Evolutionary conservation across 2,329 filamentous ascomycete species (phyloP).

Genomic region (Colletotrichum karsti): DNA sequence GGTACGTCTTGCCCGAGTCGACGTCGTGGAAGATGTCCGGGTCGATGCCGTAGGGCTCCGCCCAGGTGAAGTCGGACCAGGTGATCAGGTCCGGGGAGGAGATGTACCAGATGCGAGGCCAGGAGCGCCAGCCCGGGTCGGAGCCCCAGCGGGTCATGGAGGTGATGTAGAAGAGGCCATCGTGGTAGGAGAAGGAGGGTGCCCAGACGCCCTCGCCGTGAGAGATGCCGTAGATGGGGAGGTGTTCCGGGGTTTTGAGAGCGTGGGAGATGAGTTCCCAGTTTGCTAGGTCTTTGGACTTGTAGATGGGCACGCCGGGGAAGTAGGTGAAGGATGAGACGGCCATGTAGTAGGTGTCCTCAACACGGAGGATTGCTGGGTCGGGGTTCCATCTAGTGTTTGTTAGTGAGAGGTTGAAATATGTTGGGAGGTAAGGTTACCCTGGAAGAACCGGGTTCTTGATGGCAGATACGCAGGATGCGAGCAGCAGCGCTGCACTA

Average conservation of each 20-base stretch:
- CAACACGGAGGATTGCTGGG: constrained; percentile 15
- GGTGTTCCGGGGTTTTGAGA: constrained; percentile 2
- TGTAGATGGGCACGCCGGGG: constrained; percentile 55
- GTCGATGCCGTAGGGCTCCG: constrained; percentile 23
- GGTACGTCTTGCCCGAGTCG: constrained; percentile 26
- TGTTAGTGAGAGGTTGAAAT: neutral
- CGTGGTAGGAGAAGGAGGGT: constrained; percentile 34
- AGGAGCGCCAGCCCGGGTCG: constrained; percentile 46
- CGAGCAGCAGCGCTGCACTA: constrained; percentile 2
- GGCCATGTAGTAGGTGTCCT: constrained; percentile 15
- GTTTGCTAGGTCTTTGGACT: constrained; percentile 37
- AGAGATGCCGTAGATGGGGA: constrained; percentile 14
- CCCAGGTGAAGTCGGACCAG: constrained; percentile 24
- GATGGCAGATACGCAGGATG: constrained; percentile 11
- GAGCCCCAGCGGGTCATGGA: constrained; percentile 43
- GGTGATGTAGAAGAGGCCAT: constrained; percentile 36
- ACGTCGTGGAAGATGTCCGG: constrained; percentile 29
- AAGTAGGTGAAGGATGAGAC: constrained; percentile 55
- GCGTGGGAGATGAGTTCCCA: constrained; percentile 16
- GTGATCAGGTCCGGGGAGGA: constrained; percentile 34
- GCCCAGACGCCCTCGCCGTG: constrained; percentile 20
- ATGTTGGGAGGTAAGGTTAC: neutral
- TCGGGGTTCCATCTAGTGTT: constrained; percentile 21
- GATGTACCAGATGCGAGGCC: constrained; percentile 38
- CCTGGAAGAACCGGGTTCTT: constrained; percentile 24